Evolutionary conservation across 2,329 filamentous ascomycete species (phyloP).

Genomic region (Aspergillus vadensis): DNA sequence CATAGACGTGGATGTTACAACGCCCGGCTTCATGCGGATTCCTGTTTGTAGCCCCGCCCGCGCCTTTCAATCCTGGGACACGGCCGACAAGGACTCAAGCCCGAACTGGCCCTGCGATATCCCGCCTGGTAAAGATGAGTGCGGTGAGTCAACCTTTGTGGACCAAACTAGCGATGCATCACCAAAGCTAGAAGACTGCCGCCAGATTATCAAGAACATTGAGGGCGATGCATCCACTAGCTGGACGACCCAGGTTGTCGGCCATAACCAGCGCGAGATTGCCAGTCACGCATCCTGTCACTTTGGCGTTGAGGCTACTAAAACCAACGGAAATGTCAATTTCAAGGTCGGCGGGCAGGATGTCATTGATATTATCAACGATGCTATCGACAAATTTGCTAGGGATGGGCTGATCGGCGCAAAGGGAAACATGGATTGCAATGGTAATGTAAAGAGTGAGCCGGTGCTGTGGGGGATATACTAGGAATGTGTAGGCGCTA

Average conservation of each 20-base stretch:
- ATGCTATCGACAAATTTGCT: conserved; percentile 1
- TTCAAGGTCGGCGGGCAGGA: conserved; percentile 15
- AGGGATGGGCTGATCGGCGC: conserved; percentile 15
- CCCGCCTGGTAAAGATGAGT: conserved; percentile 10
- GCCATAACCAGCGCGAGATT: conserved; percentile 11
- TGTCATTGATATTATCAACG: conserved; percentile 19
- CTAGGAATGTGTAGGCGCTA: not conserved
- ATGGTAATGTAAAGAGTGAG: conserved; percentile 19
- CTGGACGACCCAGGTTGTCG: conserved; percentile 11
- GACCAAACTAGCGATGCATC: conserved; percentile 30
- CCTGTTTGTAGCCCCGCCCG: conserved; percentile 42
- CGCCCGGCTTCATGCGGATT: conserved; percentile 40
- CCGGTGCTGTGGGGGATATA: conserved; percentile 22
- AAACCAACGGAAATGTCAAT: conserved; percentile 10
- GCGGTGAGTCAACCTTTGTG: conserved; percentile 13
- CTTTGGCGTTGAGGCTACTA: conserved; percentile 17
- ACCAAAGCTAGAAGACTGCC: conserved; percentile 17
- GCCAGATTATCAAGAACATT: conserved; percentile 21
- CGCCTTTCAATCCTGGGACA: conserved; percentile 38
- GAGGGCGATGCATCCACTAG: conserved; percentile 10
- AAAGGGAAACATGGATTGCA: conserved; percentile 22
- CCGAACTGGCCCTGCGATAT: conserved; percentile 18
- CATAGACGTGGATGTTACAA: conserved; percentile 33
- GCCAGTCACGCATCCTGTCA: not conserved
- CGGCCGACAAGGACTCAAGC: conserved; percentile 18